These are phyloP conservation scores for Hypoxylon sp. DNA, from an alignment of 2,329 filamentous ascomycete genomes.

Conservation along the genomic window DNA sequence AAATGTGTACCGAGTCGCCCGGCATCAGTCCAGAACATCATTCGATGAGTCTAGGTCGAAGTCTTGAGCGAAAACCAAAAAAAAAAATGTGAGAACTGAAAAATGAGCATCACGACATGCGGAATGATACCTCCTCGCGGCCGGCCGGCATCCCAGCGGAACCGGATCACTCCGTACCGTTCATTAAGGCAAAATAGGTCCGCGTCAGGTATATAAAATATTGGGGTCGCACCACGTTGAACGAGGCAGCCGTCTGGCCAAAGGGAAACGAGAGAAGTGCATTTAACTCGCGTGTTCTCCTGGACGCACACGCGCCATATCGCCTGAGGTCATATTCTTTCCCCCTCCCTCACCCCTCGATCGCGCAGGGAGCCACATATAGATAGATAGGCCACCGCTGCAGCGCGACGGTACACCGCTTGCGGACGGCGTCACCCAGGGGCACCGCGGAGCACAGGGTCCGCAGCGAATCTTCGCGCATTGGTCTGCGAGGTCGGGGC, in stretches of 20 bases:
- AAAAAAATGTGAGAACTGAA: neutral
- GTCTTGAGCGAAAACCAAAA: neutral
- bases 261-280: constrained; percentile 5
- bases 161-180: constrained; percentile 27
- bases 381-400: constrained; percentile 13
- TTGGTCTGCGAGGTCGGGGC: constrained; percentile 10
- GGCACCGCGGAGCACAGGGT: constrained; percentile 2
- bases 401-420: constrained; percentile 20
- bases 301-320: constrained; percentile 14
- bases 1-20: constrained; percentile 15
- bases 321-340: constrained; percentile 10
- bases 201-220: constrained; percentile 33
- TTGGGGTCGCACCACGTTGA: constrained; percentile 34
- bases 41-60: constrained; percentile 17
- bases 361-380: constrained; percentile 36
- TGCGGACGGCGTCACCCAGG: constrained; percentile 16
- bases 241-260: constrained; percentile 6
- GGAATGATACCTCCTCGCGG: no score
- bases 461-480: constrained; percentile 13
- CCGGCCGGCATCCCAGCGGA: constrained; percentile 25
- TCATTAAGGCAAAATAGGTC: constrained; percentile 20
- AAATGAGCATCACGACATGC: no score
- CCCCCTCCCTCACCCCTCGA: no score
- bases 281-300: constrained; percentile 28
- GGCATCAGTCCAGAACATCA: constrained; percentile 29